These are phyloP conservation scores for Marchantia paleacea DNA, from an alignment of 225 moss, liverwort and hornwort genomes.

Conservation along the genomic window DNA sequence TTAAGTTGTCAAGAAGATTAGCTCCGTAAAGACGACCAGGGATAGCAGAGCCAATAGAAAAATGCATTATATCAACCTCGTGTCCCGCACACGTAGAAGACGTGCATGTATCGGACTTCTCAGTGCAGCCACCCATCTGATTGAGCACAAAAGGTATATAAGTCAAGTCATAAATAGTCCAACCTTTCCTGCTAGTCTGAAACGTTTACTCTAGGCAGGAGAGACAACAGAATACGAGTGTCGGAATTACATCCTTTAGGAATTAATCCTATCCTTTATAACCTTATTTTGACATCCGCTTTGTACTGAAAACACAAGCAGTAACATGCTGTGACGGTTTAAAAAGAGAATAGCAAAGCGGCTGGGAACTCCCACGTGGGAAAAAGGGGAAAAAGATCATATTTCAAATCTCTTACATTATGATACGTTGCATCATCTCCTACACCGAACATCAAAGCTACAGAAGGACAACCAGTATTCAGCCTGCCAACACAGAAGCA, in stretches of 20 bases:
- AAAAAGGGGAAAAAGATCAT: background rate
- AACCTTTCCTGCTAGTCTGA: background rate
- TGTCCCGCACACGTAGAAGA: conserved; percentile 65
- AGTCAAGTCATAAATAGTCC: too few relatives aligned
- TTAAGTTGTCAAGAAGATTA: conserved; percentile 73
- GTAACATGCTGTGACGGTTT: too few relatives aligned
- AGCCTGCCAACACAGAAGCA: conserved; percentile 42
- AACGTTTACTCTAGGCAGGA: background rate
- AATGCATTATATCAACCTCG: conserved; percentile 91
- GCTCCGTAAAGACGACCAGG: conserved; percentile 93
- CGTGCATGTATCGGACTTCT: conserved; percentile 49
- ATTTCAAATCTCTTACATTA: conserved; percentile 49
- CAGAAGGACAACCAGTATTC: conserved; percentile 58
- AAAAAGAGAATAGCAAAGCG: background rate
- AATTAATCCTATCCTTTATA: background rate
- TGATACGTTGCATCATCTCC: conserved; percentile 95
- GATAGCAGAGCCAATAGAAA: conserved; percentile 66
- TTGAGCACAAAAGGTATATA: background rate
- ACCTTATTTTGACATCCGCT: background rate
- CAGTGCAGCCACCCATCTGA: conserved; percentile 94
- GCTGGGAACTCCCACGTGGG: background rate
- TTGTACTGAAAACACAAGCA: background rate
- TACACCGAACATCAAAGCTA: conserved; percentile 86
- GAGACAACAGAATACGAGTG: background rate
- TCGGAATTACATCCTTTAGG: too few relatives aligned